phyloP scores from a whole-genome alignment of 805 yeast species.

The Kazachstania bromeliacearum region DNA sequence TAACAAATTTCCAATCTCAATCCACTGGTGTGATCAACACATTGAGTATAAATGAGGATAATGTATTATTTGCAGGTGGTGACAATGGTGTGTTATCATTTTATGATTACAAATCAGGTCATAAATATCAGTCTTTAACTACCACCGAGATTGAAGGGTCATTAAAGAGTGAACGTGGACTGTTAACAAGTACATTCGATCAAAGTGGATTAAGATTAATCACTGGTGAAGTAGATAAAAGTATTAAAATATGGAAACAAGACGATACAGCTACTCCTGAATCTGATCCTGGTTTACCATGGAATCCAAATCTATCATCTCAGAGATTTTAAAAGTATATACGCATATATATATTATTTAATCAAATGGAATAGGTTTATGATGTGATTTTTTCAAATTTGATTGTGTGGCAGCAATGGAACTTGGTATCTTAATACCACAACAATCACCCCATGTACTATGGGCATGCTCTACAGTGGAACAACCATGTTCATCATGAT shows the following conservation, averaged over 20 bases:
- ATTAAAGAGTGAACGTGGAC: conserved; percentile 52
- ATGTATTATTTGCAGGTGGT: conserved; percentile 69
- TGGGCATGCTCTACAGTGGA: conserved; percentile 11
- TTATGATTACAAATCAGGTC: conserved; percentile 70
- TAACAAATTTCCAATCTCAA: conserved; percentile 42
- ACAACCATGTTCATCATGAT: conserved; percentile 15
- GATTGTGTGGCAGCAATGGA: conserved; percentile 81
- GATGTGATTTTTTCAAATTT: conserved; percentile 27
- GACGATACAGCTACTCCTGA: conserved; percentile 27
- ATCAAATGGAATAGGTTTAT: conserved; percentile 57
- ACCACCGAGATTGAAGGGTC: conserved; percentile 66
- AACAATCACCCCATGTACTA: conserved; percentile 90
- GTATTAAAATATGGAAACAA: conserved; percentile 65
- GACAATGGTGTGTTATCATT: conserved; percentile 73
- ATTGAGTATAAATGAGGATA: conserved; percentile 48
- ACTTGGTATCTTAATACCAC: conserved; percentile 93
- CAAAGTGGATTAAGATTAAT: conserved; percentile 68
- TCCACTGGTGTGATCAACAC: conserved; percentile 52
- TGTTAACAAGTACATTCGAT: conserved; percentile 67
- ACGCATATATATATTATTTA: conserved; percentile 18
- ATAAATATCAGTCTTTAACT: conserved; percentile 42
- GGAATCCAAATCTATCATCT: conserved; percentile 24
- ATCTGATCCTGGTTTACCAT: conserved; percentile 24
- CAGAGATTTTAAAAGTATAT: conserved; percentile 19
- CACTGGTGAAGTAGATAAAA: conserved; percentile 87